Conservation (phyloP, 768 basidiomycete genomes). For the Dictyophora rubrovolvata region DNA sequence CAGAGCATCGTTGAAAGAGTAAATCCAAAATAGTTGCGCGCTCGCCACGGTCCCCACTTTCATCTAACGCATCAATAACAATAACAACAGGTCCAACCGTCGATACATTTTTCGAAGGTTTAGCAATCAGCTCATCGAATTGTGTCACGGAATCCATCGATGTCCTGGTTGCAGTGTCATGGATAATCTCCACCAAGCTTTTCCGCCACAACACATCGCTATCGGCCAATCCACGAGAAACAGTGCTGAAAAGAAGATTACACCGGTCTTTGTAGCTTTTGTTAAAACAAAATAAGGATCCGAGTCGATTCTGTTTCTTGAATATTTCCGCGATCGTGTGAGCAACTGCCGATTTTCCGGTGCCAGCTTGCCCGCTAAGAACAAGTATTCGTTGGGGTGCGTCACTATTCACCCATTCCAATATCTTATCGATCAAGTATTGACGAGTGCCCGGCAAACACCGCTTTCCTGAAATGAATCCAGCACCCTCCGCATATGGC, state of each 20-base stretch:
- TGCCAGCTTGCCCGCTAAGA: conserved; percentile 10
- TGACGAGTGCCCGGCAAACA: conserved; percentile 9
- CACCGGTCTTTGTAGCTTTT: background rate
- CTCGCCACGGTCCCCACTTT: conserved; percentile 11
- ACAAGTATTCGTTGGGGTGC: background rate
- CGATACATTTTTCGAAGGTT: background rate
- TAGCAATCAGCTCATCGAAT: conserved; percentile 13
- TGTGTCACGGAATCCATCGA: background rate
- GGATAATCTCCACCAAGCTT: conserved; percentile 7
- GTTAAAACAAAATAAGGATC: background rate
- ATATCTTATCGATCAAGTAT: background rate
- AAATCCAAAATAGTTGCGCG: conserved; percentile 15
- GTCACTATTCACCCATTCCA: conserved; percentile 1
- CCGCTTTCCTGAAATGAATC: background rate
- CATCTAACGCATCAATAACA: conserved; percentile 17
- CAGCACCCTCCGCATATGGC: background rate
- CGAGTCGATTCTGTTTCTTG: background rate
- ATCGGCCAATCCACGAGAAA: conserved; percentile 17
- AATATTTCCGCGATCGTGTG: conserved; percentile 7
- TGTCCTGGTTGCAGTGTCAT: background rate
- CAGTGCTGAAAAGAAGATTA: conserved; percentile 14
- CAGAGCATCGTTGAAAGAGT: conserved; percentile 9
- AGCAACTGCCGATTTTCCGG: conserved; percentile 15
- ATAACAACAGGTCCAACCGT: conserved; percentile 16
- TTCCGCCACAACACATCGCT: conserved; percentile 4